These are phyloP conservation scores for Abelmoschus esculentus DNA, from an alignment of 345 rosid species.

Conservation along the genomic window DNA sequence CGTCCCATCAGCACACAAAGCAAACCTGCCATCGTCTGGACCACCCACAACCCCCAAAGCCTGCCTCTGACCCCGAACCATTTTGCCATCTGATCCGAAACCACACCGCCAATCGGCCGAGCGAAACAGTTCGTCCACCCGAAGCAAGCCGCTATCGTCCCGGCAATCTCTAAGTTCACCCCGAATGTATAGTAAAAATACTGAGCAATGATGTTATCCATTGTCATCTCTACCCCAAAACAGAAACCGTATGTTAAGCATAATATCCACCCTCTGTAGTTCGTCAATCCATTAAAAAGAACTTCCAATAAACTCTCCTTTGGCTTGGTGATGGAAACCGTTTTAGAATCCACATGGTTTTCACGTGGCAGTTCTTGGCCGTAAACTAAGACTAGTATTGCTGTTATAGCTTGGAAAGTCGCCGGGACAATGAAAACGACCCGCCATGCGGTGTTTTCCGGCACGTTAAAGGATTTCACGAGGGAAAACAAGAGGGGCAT, in stretches of 20 bases:
- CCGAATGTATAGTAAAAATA: constrained; percentile 71
- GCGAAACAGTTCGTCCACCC: constrained; percentile 55
- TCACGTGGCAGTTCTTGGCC: constrained; percentile 41
- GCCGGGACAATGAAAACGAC: constrained; percentile 53
- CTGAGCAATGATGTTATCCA: constrained; percentile 60
- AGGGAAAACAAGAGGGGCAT: constrained; percentile 59
- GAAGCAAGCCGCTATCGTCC: constrained; percentile 61
- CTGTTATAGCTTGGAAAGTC: constrained; percentile 31
- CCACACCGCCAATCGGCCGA: constrained; percentile 65
- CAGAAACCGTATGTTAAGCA: constrained; percentile 50
- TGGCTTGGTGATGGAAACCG: background rate
- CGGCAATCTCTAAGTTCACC: constrained; percentile 55
- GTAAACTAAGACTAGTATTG: constrained; percentile 8
- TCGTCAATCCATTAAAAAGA: constrained; percentile 42
- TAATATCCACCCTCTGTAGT: constrained; percentile 79
- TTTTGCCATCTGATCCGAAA: constrained; percentile 50
- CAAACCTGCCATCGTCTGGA: constrained; percentile 58
- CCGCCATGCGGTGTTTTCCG: constrained; percentile 51
- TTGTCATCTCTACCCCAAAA: constrained; percentile 72
- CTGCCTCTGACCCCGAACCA: constrained; percentile 72
- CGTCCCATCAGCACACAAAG: constrained; percentile 57
- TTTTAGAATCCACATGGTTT: constrained; percentile 8
- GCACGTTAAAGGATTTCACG: constrained; percentile 16
- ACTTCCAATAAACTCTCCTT: constrained; percentile 25
- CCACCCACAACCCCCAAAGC: constrained; percentile 73